These are phyloP conservation scores for Alternaria solani DNA, from an alignment of 2,329 filamentous ascomycete genomes.

Conservation along the genomic window DNA sequence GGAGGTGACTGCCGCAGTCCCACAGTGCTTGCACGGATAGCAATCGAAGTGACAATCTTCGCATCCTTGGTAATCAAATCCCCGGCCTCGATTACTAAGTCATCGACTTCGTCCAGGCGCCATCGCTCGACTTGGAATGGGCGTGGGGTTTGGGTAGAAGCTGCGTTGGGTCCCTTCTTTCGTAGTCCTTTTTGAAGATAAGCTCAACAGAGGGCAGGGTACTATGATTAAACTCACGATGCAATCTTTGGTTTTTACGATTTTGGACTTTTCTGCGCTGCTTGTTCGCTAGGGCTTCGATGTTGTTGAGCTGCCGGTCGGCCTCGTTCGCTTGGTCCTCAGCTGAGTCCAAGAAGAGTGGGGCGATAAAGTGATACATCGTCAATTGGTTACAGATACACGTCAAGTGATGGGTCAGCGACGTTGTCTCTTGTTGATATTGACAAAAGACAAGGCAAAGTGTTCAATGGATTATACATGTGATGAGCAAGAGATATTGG, in stretches of 20 bases:
- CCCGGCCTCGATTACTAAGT: not conserved
- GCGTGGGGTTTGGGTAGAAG: not conserved
- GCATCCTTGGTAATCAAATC: not conserved
- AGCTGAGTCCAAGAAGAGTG: not conserved
- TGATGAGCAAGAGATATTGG: not conserved
- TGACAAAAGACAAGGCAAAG: not conserved
- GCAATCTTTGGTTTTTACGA: constrained; percentile 14
- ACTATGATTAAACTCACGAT: constrained; percentile 3
- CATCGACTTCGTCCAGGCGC: constrained; percentile 4
- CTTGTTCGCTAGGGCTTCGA: constrained; percentile 2
- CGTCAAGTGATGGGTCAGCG: accelerated
- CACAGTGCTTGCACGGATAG: too few species aligned
- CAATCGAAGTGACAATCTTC: not conserved
- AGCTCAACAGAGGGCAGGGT: not conserved
- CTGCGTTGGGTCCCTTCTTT: not conserved
- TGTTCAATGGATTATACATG: not conserved
- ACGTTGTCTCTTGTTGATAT: too few species aligned
- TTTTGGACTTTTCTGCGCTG: constrained; percentile 17
- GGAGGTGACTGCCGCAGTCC: not conserved
- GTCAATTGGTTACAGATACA: not conserved
- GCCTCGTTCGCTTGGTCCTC: not conserved
- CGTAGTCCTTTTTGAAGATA: not conserved
- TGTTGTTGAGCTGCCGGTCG: not conserved
- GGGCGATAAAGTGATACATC: not conserved
- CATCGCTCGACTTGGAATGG: constrained; percentile 6